Conservation (phyloP, 352 stramenopile species). For the Phytophthora podocarpi region DNA sequence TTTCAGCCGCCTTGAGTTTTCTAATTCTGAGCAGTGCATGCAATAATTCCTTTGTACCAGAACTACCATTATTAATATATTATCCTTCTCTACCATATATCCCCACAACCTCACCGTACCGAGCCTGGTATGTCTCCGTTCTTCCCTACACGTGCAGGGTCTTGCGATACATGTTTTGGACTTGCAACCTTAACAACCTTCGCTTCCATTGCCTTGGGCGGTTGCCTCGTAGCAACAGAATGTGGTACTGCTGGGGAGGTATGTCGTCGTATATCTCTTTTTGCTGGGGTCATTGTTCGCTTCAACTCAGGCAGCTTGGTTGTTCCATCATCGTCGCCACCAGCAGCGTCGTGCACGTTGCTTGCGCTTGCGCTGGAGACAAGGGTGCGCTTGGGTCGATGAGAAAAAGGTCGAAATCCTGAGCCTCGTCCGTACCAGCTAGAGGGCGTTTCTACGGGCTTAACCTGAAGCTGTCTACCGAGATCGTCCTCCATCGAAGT, state of each 20-base stretch:
- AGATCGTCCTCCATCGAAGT: constrained; percentile 41
- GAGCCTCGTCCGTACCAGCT: constrained; percentile 22
- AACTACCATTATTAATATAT: too few species aligned
- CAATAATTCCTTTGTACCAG: too few species aligned
- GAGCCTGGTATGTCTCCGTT: neutral
- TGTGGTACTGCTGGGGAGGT: constrained; percentile 2
- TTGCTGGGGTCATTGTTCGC: constrained; percentile 8
- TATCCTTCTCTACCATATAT: neutral
- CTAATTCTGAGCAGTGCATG: constrained; percentile 7
- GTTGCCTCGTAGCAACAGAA: constrained; percentile 2
- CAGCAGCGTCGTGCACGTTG: neutral
- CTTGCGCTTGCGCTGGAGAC: neutral
- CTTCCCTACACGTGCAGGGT: neutral
- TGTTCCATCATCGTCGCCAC: constrained; percentile 1
- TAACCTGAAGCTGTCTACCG: constrained; percentile 24
- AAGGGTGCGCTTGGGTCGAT: constrained; percentile 18
- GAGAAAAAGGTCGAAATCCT: constrained; percentile 9
- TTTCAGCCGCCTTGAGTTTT: too few species aligned
- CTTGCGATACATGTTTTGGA: constrained; percentile 8
- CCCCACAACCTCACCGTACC: neutral
- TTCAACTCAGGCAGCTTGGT: constrained; percentile 1
- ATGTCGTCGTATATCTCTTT: constrained; percentile 14
- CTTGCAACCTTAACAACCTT: constrained; percentile 22
- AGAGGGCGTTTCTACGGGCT: neutral
- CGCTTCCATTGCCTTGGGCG: constrained; percentile 4